phyloP scores from a whole-genome alignment of 1,284 basidiomycete genomes.

The Melampsora larici-populina region DNA sequence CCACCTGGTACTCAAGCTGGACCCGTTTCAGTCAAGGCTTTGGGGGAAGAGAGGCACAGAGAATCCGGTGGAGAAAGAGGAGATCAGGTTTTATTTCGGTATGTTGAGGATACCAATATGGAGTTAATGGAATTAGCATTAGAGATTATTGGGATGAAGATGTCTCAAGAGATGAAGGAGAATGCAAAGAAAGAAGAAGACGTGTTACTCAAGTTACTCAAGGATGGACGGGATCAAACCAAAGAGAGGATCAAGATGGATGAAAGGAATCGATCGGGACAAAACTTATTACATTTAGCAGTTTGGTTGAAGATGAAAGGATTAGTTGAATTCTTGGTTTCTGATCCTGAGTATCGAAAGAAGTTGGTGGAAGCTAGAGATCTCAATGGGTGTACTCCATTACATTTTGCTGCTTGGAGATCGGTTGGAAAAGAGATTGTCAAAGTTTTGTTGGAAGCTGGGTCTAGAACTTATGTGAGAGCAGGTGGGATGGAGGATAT shows the following conservation, averaged over 20 bases:
- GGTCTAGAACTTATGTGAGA: not conserved
- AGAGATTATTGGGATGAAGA: slow-evolving; percentile 89
- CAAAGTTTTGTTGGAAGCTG: not conserved
- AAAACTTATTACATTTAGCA: slow-evolving; percentile 1
- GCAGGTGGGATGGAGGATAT: not conserved
- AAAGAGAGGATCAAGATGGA: not conserved
- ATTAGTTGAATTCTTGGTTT: not conserved
- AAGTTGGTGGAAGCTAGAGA: not conserved
- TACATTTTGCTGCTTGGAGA: not conserved
- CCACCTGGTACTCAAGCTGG: slow-evolving; percentile 61
- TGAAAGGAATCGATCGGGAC: not conserved
- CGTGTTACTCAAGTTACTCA: not conserved
- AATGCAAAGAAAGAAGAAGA: slow-evolving; percentile 54
- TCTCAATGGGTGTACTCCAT: not conserved
- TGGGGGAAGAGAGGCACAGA: slow-evolving; percentile 19
- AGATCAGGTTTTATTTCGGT: slow-evolving; percentile 70
- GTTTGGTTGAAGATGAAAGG: not conserved
- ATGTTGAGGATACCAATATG: slow-evolving; percentile 83
- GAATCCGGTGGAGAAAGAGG: slow-evolving; percentile 58
- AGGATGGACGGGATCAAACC: not conserved
- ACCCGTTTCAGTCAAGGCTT: slow-evolving; percentile 52
- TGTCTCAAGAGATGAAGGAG: slow-evolving; percentile 89
- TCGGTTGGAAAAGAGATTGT: not conserved
- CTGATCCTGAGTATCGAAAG: not conserved
- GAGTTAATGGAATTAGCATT: slow-evolving; percentile 92